A percentile compares a stretch with the other conserved stretches of the same genome.
These are phyloP conservation scores for Macrophomina pseudophaseolina DNA, from an alignment of 2,329 filamentous ascomycete genomes.

Conservation along the genomic window DNA sequence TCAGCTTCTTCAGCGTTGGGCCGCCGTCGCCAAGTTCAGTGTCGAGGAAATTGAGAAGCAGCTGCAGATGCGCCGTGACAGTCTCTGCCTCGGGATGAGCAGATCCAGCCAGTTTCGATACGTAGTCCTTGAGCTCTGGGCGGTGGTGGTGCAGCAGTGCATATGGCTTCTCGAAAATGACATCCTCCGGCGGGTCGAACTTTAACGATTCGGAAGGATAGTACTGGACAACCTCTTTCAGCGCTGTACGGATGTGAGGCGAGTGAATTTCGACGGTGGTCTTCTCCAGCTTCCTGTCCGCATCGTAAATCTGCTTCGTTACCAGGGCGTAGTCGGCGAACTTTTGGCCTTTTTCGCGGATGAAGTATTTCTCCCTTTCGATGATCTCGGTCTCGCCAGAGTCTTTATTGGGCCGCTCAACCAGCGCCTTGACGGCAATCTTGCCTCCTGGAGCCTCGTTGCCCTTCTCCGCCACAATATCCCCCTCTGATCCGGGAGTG, in stretches of 20 bases:
- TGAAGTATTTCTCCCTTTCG: conserved; percentile 28
- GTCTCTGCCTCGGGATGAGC: conserved; percentile 31
- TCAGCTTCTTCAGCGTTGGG: conserved; percentile 27
- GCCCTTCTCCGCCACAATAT: background rate
- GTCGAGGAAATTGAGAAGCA: conserved; percentile 32
- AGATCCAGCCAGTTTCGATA: background rate
- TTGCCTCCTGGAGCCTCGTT: background rate
- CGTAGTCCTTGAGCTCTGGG: conserved; percentile 45
- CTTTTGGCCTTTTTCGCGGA: conserved; percentile 9
- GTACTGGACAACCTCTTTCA: conserved; percentile 56
- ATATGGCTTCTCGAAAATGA: conserved; percentile 54
- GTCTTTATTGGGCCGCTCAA: conserved; percentile 25
- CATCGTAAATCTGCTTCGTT: conserved; percentile 32
- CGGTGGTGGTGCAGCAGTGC: conserved; percentile 55
- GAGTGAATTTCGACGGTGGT: conserved; percentile 36
- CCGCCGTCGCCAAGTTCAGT: conserved; percentile 30
- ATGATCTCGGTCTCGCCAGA: conserved; percentile 22
- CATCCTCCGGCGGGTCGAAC: conserved; percentile 35
- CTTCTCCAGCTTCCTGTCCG: conserved; percentile 32
- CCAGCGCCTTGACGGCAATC: conserved; percentile 25
- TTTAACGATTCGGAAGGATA: conserved; percentile 47
- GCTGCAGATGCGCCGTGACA: conserved; percentile 33
- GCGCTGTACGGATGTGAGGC: conserved; percentile 50
- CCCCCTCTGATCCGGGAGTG: conserved; percentile 4
- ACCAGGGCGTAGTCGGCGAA: conserved; percentile 33